Evolutionary conservation across 2,329 filamentous ascomycete genomes (phyloP).

Genomic region (Epichloe uncinata): DNA sequence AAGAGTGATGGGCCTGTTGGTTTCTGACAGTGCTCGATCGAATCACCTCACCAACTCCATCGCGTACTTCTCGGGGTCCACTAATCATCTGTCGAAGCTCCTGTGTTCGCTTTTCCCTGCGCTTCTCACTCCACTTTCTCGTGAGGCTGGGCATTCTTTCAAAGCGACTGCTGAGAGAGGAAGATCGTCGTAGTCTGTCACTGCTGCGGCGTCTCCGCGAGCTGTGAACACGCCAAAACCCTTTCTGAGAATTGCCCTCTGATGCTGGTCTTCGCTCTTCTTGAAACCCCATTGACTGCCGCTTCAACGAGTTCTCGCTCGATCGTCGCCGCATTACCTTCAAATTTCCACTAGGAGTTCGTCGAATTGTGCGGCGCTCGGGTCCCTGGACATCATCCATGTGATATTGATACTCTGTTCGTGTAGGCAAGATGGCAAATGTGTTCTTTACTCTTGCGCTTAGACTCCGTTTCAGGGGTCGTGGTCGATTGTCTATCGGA

Average conservation of each 20-base stretch:
- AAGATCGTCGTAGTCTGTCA: conserved; percentile 19
- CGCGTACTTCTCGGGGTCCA: conserved; percentile 42
- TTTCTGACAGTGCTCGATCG: conserved; percentile 20
- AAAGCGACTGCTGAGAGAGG: conserved; percentile 33
- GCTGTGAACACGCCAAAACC: conserved; percentile 21
- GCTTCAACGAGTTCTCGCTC: conserved; percentile 31
- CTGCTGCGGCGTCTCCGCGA: conserved; percentile 13
- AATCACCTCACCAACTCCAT: conserved; percentile 45
- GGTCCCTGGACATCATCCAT: conserved; percentile 23
- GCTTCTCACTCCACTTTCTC: conserved; percentile 42
- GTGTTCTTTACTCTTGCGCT: conserved; percentile 43
- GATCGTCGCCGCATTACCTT: conserved; percentile 42
- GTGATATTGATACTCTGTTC: conserved; percentile 23
- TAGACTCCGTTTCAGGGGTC: conserved; percentile 32
- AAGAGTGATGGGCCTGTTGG: background rate
- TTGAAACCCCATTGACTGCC: conserved; percentile 9
- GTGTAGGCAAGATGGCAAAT: conserved; percentile 46
- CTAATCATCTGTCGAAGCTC: conserved; percentile 49
- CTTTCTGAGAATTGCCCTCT: conserved; percentile 10
- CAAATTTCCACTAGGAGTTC: conserved; percentile 46
- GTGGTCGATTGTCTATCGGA: conserved; percentile 33
- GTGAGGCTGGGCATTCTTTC: conserved; percentile 40
- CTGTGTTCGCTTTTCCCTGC: conserved; percentile 43
- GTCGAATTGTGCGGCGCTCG: conserved; percentile 44
- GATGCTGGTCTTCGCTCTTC: conserved; percentile 23